Evolutionary conservation across 768 basidiomycete genomes (phyloP).

Genomic region (Suillus placidus): DNA sequence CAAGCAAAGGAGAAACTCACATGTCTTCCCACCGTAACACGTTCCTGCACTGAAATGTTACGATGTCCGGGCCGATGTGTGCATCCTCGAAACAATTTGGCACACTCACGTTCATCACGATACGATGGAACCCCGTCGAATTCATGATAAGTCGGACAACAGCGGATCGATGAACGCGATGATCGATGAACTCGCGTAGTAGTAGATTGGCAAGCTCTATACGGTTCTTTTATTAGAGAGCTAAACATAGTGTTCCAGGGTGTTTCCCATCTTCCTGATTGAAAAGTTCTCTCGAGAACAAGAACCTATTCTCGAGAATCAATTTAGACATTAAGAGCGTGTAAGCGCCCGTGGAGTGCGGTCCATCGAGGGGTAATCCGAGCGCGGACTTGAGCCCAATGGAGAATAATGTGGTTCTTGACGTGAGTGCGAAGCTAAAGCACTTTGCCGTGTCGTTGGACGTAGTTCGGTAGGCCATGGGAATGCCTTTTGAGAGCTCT

Average conservation of each 20-base stretch:
- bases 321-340: slow-evolving; percentile 1
- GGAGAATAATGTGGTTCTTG: neutral
- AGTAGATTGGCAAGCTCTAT: neutral
- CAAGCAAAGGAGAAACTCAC: slow-evolving; percentile 10
- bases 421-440: slow-evolving; percentile 7
- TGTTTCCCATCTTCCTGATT: slow-evolving; percentile 1
- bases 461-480: slow-evolving; percentile 6
- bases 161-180: slow-evolving; percentile 2
- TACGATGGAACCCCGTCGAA: slow-evolving; percentile 4
- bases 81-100: neutral
- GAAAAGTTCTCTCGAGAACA: neutral
- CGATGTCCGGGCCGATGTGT: slow-evolving; percentile 9
- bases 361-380: neutral
- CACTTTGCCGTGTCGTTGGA: neutral
- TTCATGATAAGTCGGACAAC: neutral
- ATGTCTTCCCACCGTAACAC: slow-evolving; percentile 9
- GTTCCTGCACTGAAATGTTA: slow-evolving; percentile 7
- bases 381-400: neutral
- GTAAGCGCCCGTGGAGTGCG: slow-evolving; percentile 1
- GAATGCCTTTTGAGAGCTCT: neutral
- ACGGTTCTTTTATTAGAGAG: neutral
- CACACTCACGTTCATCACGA: slow-evolving; percentile 1
- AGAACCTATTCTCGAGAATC: neutral
- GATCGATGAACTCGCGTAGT: neutral
- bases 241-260: neutral